These are phyloP conservation scores for Euphorbia lathyris DNA, from an alignment of 345 rosid genomes.

Conservation along the genomic window DNA sequence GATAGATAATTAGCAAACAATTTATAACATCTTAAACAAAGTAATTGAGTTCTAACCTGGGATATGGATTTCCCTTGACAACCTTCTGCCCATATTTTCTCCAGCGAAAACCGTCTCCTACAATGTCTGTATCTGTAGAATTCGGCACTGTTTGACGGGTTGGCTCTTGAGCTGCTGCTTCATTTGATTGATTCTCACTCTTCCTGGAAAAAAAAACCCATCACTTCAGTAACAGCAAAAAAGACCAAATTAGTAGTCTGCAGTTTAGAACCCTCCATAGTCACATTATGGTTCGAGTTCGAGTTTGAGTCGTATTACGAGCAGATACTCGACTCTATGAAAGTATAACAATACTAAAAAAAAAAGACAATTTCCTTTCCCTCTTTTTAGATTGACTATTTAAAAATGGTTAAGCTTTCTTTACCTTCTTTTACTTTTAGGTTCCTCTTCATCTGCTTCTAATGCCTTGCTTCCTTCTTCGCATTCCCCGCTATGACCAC, in stretches of 20 bases:
- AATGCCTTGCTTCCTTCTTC: constrained; percentile 55
- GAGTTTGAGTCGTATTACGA: too few species aligned
- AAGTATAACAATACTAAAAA: too few species aligned
- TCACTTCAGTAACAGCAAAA: not conserved
- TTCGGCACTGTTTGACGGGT: constrained; percentile 32
- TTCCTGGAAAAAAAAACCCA: constrained; percentile 37
- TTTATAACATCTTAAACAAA: too few species aligned
- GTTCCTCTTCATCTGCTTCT: constrained; percentile 60
- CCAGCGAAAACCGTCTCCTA: constrained; percentile 96
- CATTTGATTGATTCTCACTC: constrained; percentile 52
- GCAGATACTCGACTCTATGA: too few species aligned
- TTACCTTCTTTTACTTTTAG: constrained; percentile 73
- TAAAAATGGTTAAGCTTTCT: not conserved
- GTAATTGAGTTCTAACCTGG: constrained; percentile 44
- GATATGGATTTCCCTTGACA: constrained; percentile 94
- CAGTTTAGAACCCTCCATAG: too few species aligned
- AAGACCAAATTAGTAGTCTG: too few species aligned
- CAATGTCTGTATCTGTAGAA: constrained; percentile 65
- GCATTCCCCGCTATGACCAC: constrained; percentile 58
- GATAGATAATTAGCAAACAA: too few species aligned
- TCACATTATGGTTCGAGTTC: too few species aligned
- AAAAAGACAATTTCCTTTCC: too few species aligned
- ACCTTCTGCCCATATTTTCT: constrained; percentile 97
- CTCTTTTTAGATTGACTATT: too few species aligned
- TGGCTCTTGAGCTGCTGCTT: constrained; percentile 39